These are phyloP conservation scores for Lasiosphaeria miniovina DNA, from an alignment of 495 filamentous ascomycete species.

Conservation along the genomic window DNA sequence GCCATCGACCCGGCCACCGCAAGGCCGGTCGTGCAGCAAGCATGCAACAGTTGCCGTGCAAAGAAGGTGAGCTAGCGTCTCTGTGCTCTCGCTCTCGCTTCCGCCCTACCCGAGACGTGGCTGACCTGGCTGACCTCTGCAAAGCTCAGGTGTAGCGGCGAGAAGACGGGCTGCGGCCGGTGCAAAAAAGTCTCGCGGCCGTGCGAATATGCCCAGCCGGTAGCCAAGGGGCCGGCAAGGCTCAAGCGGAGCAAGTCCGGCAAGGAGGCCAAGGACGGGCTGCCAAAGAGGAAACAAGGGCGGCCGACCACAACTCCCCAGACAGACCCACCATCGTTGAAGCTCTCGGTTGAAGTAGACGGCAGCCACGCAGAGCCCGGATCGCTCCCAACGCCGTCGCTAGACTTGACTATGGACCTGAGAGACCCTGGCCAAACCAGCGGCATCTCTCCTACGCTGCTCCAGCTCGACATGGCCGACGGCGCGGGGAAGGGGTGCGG, in stretches of 20 bases:
- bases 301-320: not conserved
- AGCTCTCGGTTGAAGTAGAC: not conserved
- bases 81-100: not conserved
- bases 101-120: too few relatives aligned
- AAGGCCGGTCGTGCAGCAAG: constrained; percentile 19
- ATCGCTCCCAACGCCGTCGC: not conserved
- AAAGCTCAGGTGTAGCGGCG: constrained; percentile 19
- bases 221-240: constrained; percentile 8
- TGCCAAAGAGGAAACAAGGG: not conserved
- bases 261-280: not conserved
- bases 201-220: constrained; percentile 12
- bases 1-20: constrained; percentile 22
- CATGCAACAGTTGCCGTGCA: constrained; percentile 22
- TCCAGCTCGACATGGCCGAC: constrained; percentile 1
- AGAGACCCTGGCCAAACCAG: not conserved
- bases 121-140: not conserved
- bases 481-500: not conserved
- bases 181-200: constrained; percentile 12
- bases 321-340: not conserved
- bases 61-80: constrained; percentile 17
- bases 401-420: not conserved
- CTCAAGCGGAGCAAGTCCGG: constrained; percentile 1
- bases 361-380: not conserved
- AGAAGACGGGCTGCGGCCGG: constrained; percentile 22
- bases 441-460: not conserved